Base-by-base conservation (phyloP, 306 rosid species). In the Castanea sativa region DNA sequence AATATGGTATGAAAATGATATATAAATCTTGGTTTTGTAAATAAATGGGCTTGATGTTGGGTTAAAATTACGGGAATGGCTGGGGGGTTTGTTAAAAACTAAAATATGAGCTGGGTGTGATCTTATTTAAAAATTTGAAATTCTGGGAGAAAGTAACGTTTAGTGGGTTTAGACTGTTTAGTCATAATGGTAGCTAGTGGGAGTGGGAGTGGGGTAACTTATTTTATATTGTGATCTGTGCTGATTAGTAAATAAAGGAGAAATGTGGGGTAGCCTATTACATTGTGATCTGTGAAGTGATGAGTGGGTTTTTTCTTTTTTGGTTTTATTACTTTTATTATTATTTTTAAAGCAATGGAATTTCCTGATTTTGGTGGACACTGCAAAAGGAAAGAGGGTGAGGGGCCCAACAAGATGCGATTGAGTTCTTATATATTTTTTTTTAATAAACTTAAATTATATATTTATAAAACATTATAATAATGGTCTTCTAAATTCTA, bases 111-210 rank as follows among this genome's bases (percentile, higher is more conserved):
- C 78, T 71, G 85, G 87, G 69, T 49, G 6, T 33, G 43, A 81
- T 69, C 73, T 55, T 45, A 56, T 23, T 75, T 20, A 15, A 83
- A 69, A 77, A 0, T 74, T 88, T 72, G 69, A 79, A 74, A 86
- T 89, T 58, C 69, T 82, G 69, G 84, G 86, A 78, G 85, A 87
- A 91, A 83, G 90, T 78, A 83, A 88, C 86, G 84, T 72, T 71
- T 81, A 29, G 72, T 35, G 72, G 72, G 35, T 49, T 67, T 25
- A 25, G 27, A 25, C 27, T 25, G 27, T 25, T 25, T 10, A 81
- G 53, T 82, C 79, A 83, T 90, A 64, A 76, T 80, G 82, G 84
- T 58, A 33, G 63, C 20, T 81, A 82, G 84, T 67, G 72, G 52
- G 16, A 33, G 72, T 18, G 52, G 12, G 11, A 18, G 72, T 18